Evolutionary conservation across 139 green algal genomes (phyloP).

Genomic region (Haematococcus lacustris): DNA sequence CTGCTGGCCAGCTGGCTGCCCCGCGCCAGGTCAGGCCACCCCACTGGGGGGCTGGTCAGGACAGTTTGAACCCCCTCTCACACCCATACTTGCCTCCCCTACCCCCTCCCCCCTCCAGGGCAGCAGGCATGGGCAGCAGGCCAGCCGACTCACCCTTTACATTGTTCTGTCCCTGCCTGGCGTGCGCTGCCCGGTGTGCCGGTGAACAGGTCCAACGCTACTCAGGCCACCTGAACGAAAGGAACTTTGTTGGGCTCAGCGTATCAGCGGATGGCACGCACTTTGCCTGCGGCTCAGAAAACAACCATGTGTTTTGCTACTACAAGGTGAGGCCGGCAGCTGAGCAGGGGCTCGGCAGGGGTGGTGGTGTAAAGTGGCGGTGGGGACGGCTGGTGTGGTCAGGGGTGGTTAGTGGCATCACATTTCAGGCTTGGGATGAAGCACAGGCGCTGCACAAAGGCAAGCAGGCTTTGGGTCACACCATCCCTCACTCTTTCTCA

Average conservation of each 20-base stretch:
- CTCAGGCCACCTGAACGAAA: constrained; percentile 81
- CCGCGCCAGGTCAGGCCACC: too few relatives aligned
- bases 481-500: too few relatives aligned
- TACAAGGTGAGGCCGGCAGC: constrained; percentile 28
- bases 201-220: too few relatives aligned
- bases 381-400: not conserved
- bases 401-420: too few relatives aligned
- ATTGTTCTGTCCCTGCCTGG: too few relatives aligned
- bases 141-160: constrained; percentile 22
- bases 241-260: constrained; percentile 92
- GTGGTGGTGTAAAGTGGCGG: not conserved
- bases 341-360: constrained; percentile 1
- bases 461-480: not conserved
- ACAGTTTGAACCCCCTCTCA: too few relatives aligned
- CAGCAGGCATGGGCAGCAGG: not conserved
- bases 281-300: constrained; percentile 81
- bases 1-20: too few relatives aligned
- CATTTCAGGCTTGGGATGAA: not conserved
- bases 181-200: too few relatives aligned
- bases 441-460: not conserved
- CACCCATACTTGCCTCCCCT: too few relatives aligned
- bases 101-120: too few relatives aligned
- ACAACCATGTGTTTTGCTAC: constrained; percentile 42
- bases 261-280: constrained; percentile 44
- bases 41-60: too few relatives aligned